Conservation (phyloP, 495 filamentous ascomycete species). For the Echria macrotheca region DNA sequence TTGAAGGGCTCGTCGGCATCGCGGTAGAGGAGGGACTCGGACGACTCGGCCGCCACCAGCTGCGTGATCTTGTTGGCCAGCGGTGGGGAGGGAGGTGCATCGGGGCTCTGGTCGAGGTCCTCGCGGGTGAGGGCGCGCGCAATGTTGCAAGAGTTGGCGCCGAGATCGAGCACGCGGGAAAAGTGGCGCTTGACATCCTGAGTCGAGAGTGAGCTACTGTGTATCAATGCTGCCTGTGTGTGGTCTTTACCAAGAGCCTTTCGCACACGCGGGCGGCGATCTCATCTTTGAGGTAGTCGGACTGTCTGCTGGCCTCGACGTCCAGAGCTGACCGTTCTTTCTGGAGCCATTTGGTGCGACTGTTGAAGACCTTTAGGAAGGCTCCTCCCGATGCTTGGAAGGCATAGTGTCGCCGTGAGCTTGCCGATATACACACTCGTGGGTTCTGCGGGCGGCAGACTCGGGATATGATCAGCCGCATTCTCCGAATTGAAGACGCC, state of each 20-base stretch:
- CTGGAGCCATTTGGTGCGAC: slow-evolving; percentile 78
- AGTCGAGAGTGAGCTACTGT: slow-evolving; percentile 1
- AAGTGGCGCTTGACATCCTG: slow-evolving; percentile 90
- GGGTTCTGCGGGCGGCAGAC: slow-evolving; percentile 17
- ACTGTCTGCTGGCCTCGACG: slow-evolving; percentile 63
- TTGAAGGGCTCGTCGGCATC: slow-evolving; percentile 77
- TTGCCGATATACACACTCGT: neutral
- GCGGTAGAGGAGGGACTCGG: slow-evolving; percentile 69
- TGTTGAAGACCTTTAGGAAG: slow-evolving; percentile 85
- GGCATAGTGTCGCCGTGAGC: slow-evolving; percentile 56
- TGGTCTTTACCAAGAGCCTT: slow-evolving; percentile 63
- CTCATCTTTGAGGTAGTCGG: slow-evolving; percentile 91
- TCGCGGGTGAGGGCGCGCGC: slow-evolving; percentile 69
- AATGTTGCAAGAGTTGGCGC: slow-evolving; percentile 93
- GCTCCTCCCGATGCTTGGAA: slow-evolving; percentile 70
- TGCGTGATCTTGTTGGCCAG: slow-evolving; percentile 61
- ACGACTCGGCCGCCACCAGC: slow-evolving; percentile 77
- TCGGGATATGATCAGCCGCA: slow-evolving; percentile 26
- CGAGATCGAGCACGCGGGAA: slow-evolving; percentile 81
- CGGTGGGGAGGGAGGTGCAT: slow-evolving; percentile 50
- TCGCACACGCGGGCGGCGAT: slow-evolving; percentile 81
- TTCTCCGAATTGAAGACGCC: slow-evolving; percentile 17
- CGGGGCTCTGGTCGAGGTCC: slow-evolving; percentile 53
- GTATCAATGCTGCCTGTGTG: neutral
- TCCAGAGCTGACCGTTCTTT: slow-evolving; percentile 77